phyloP scores from a whole-genome alignment of 306 rosid genomes.

The Acacia melanoxylon region DNA sequence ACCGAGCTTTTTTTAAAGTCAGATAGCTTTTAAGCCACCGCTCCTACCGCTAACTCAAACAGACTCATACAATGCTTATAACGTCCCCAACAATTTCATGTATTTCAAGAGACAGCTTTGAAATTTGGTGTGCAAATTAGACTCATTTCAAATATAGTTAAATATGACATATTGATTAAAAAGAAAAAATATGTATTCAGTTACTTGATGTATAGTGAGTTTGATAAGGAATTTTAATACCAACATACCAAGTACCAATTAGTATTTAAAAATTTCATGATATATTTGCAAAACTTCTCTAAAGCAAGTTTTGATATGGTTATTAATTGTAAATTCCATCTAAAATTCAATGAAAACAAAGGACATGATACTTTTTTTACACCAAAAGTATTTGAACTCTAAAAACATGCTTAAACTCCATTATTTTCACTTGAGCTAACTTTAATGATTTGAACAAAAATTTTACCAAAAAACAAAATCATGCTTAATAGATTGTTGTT shows the following conservation, averaged over 20 bases:
- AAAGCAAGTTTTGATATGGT: background rate
- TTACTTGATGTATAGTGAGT: background rate
- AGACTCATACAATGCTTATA: background rate
- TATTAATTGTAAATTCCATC: background rate
- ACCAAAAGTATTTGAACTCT: background rate
- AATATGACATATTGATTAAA: background rate
- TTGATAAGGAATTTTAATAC: background rate
- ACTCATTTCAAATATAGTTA: background rate
- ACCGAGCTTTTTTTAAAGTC: too few relatives aligned
- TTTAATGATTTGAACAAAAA: background rate
- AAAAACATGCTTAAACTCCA: background rate
- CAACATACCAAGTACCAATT: background rate
- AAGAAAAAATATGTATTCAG: background rate
- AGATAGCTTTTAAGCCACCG: too few relatives aligned
- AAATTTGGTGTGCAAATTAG: background rate
- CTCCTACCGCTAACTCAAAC: too few relatives aligned
- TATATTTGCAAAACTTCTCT: background rate
- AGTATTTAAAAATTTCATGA: background rate
- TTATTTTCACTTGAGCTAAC: background rate
- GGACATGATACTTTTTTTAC: background rate
- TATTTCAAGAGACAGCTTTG: background rate
- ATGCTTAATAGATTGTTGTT: background rate
- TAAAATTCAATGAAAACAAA: background rate
- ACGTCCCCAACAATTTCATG: background rate
- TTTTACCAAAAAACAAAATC: background rate